Evolutionary conservation across 306 rosid species (phyloP), one percentile per base, ranked within the genome.

Genomic region (Crataegus laevigata): DNA sequence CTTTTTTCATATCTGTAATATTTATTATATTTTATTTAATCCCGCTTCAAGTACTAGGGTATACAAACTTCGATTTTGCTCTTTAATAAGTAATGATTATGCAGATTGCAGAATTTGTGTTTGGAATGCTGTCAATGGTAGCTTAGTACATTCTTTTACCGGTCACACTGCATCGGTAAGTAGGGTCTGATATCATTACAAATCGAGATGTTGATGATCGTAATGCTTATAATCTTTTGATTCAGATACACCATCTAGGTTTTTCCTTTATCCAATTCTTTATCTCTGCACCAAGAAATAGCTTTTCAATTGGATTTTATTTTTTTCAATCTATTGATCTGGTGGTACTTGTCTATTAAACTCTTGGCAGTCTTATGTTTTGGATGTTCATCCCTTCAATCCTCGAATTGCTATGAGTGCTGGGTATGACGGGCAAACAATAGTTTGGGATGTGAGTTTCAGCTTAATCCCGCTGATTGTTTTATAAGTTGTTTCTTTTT

Each of bases 381-480:
- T 92, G 92, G 97, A 90, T 90, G 97, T 92, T 68, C 97, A 92
- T 89, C 97, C 97, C 73, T 92, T 92, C 84, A 92, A 92, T 82
- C 96, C 97, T 76, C 92, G 94, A 81, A 92, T 92, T 81, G 97
- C 97, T 59, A 90, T 92, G 97, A 92, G 97, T 80, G 97, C 97
- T 80, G 97, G 97, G 61, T 92, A 92, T 83, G 97, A 92, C 84
- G 97, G 97, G 72, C 80, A 63, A 75, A 88, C 94, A 32, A 92
- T 92, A 77, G 91, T 92, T 75, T 92, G 97, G 97, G 97, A 92
- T 86, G 97, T 92, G 86, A 92, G 97, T 81, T 80, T 73, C 50
- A 40, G 28, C 3, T 30, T 60, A 60, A 47, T 60, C 17, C 36
- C 34, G 79, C 65, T 21, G 8, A 30, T 75, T 76, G 21, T 47